These are phyloP conservation scores for Cytospora schulzeri DNA, from an alignment of 2,329 filamentous ascomycete genomes.

Conservation along the genomic window DNA sequence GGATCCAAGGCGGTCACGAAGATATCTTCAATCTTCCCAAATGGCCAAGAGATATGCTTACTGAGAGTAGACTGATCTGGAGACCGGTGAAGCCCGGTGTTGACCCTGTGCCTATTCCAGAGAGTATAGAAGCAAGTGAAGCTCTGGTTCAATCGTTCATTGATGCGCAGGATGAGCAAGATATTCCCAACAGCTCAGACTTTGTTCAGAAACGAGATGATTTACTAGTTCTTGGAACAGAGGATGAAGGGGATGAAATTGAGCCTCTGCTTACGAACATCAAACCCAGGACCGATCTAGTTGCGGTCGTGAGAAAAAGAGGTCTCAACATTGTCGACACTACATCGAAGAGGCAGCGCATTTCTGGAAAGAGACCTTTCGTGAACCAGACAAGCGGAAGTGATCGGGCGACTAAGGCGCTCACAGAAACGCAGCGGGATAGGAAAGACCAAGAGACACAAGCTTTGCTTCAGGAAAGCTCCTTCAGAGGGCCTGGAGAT, in stretches of 20 bases:
- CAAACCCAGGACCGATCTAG: background rate
- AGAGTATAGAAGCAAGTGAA: constrained; percentile 30
- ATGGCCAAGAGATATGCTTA: constrained; percentile 31
- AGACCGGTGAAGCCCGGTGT: constrained; percentile 24
- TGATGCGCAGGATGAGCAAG: background rate
- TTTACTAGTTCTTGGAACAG: constrained; percentile 27
- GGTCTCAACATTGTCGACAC: background rate
- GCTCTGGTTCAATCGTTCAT: constrained; percentile 28
- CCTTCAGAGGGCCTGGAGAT: constrained; percentile 11
- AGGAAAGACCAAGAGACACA: background rate
- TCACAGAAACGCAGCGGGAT: background rate
- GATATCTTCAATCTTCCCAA: constrained; percentile 30
- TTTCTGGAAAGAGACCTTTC: background rate
- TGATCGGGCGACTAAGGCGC: background rate
- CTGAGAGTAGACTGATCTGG: constrained; percentile 35
- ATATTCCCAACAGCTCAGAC: constrained; percentile 31
- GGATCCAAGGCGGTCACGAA: constrained; percentile 28
- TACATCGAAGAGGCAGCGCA: constrained; percentile 5
- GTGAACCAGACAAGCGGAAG: background rate
- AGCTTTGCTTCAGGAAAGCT: constrained; percentile 14
- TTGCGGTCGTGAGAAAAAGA: constrained; percentile 10
- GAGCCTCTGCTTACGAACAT: constrained; percentile 12
- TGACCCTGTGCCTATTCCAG: constrained; percentile 6
- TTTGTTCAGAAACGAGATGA: constrained; percentile 31
- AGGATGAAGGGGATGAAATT: constrained; percentile 31